phyloP scores from a whole-genome alignment of 805 yeast genomes.

The Wickerhamiella alocasiicola region DNA sequence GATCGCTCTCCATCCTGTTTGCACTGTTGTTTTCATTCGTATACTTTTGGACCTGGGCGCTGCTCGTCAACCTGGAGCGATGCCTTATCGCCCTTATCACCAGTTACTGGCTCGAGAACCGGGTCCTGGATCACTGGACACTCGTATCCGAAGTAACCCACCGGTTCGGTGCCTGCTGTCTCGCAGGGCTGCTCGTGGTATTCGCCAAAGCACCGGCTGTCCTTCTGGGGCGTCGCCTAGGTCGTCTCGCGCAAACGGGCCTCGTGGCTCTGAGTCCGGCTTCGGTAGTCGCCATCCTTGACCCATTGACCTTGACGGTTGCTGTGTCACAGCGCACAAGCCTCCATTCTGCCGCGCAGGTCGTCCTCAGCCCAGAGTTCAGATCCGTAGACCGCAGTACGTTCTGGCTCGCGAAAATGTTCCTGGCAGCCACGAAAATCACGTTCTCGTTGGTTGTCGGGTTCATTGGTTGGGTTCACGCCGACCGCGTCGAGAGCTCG shows the following conservation, averaged over 20 bases:
- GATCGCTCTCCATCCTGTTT: slow-evolving; percentile 18
- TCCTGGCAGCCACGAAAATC: slow-evolving; percentile 28
- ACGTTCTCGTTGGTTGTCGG: slow-evolving; percentile 29
- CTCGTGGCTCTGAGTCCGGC: slow-evolving; percentile 23
- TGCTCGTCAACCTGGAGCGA: slow-evolving; percentile 30
- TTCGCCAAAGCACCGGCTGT: slow-evolving; percentile 28
- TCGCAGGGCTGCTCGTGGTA: slow-evolving; percentile 25
- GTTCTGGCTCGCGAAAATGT: slow-evolving; percentile 29
- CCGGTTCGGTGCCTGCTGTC: slow-evolving; percentile 30
- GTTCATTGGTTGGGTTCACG: slow-evolving; percentile 31
- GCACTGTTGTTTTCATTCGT: slow-evolving; percentile 25
- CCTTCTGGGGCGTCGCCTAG: slow-evolving; percentile 26
- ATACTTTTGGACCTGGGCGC: slow-evolving; percentile 34
- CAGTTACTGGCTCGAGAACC: slow-evolving; percentile 25
- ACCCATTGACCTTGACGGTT: slow-evolving; percentile 29
- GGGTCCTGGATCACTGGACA: background rate
- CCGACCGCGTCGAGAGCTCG: slow-evolving; percentile 26
- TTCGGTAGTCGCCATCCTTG: slow-evolving; percentile 22
- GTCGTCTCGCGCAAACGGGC: slow-evolving; percentile 19
- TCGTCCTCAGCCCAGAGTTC: slow-evolving; percentile 15
- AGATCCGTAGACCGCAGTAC: slow-evolving; percentile 24
- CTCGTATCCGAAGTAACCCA: slow-evolving; percentile 17
- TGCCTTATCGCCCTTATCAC: slow-evolving; percentile 28
- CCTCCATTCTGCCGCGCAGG: slow-evolving; percentile 27
- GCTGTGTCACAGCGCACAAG: slow-evolving; percentile 28